Evolutionary conservation across 169 alveolate species (phyloP), one percentile per base, ranked within the genome.

Genomic region (Cryptosporidium parvum): DNA sequence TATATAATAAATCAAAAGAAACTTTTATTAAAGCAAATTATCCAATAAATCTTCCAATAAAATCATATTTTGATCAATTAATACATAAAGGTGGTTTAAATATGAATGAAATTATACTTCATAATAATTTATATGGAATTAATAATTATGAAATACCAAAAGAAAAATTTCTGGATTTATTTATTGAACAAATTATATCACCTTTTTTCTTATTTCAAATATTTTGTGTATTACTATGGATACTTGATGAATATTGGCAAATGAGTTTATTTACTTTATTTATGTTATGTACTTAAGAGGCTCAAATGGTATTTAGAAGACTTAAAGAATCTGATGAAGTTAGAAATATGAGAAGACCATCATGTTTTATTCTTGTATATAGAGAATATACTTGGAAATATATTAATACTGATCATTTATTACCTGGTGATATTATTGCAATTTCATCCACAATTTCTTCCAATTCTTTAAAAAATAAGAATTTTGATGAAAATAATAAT

Each of bases 151-250:
- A 96, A 42, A 94, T 97, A 23, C 99, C 99, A 4, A 93, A 95
- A 39, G 98, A 98, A 26, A 85, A 96, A 31, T 98, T 97, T 92
- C 86, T 93, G 42, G 95, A 95, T 70, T 92, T 98, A 91, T 94
- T 97, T 58, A 87, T 94, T 93, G 99, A 98, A 86, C 98, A 98
- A 91, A 92, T 97, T 70, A 93, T 97, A 10, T 97, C 99, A 48
- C 99, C 99, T 33, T 97, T 98, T 95, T 97, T 98, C 92, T 95
- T 97, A 39, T 98, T 98, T 94, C 99, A 98, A 91, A 89, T 98
- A 59, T 95, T 97, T 86, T 95, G 99, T 85, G 96, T 97, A 26
- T 86, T 97, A 1, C 91, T 98, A 51, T 97, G 99, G 99, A 94
- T 97, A 42, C 92, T 98, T 69, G 99, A 98, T 91, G 99, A 98